Evolutionary conservation across 2,329 filamentous ascomycete species (phyloP), one percentile per base, ranked within the genome.

Genomic region (Botrytis fragariae): DNA sequence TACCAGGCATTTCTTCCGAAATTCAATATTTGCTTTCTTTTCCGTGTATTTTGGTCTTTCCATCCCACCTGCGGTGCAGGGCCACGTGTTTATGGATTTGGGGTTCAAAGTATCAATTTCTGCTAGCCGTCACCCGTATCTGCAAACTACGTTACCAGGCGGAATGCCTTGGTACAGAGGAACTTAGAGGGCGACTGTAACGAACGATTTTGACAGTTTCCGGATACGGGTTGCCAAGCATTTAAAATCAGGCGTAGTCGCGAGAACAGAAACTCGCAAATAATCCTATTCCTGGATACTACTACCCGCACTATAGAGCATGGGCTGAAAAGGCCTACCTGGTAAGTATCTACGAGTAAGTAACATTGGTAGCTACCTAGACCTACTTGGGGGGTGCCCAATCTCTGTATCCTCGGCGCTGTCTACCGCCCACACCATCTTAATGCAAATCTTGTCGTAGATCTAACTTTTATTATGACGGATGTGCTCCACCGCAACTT

Each of bases 241-340:
- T 42, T 68, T 9, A 25, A 32, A 39, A 45, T 42, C 39, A 32
- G 62, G 51, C 37, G 39, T 61, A 45, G 71, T 57, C 45, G 65
- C 37, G 45, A 69, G 71, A 44, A 68, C 20, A 67, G 62, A 42
- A 57, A 32, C 14, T 68, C 51, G 71, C 62, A 72, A 61, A 16
- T 48, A 48, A 67, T 72, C 51, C 71, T 72, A 60, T 72, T 72
- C 37, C 51, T 68, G 62, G 71, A 57, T 57, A 44, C 70, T 35
- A 39, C 48, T 32, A 60, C 39, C 63, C 57, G 71, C 71, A 32
- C 25, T 18, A 61, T 68, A 35, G 20, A 69, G 32, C 62, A 20
- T 32, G 71, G 61, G 71, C 45, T 60, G 71, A 69, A 54, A 32
- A 32, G 22, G 39, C 37, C 65, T 29, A 10, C 37, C 65, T 29